These are phyloP conservation scores for Ensete glaucum DNA, from an alignment of 176 grass and related monocot genomes.

Conservation along the genomic window DNA sequence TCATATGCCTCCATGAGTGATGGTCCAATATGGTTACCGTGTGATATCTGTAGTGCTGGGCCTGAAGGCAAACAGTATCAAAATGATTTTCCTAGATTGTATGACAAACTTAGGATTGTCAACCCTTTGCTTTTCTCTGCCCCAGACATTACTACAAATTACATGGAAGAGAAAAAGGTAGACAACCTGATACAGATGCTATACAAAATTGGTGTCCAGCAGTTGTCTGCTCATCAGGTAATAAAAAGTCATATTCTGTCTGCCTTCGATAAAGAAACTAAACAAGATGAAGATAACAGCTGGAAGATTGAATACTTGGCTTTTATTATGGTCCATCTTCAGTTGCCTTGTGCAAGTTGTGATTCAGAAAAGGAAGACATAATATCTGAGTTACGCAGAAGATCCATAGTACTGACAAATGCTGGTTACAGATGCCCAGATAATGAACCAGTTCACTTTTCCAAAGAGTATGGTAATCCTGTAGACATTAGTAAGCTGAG, in stretches of 20 bases:
- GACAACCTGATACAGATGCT: constrained; percentile 62
- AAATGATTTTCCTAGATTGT: constrained; percentile 58
- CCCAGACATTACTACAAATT: constrained; percentile 37
- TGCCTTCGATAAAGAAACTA: constrained; percentile 37
- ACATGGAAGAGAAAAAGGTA: constrained; percentile 44
- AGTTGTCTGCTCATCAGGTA: constrained; percentile 86
- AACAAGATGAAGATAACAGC: constrained; percentile 18
- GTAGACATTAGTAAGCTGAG: constrained; percentile 43
- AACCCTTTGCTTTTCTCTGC: constrained; percentile 50
- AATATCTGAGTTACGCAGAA: constrained; percentile 54
- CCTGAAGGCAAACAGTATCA: constrained; percentile 45
- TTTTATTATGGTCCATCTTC: constrained; percentile 82
- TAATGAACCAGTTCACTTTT: constrained; percentile 71
- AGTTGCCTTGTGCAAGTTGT: constrained; percentile 69
- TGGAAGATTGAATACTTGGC: constrained; percentile 68
- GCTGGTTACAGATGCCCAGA: constrained; percentile 53
- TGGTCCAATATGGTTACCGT: constrained; percentile 82
- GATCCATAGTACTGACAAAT: constrained; percentile 67
- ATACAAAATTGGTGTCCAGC: constrained; percentile 61
- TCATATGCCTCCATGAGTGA: constrained; percentile 70
- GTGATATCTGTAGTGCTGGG: constrained; percentile 43
- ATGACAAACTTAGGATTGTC: constrained; percentile 59
- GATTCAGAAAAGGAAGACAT: constrained; percentile 60
- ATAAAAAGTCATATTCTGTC: constrained; percentile 69
- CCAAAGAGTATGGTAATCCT: constrained; percentile 74